Evolutionary conservation across 2,329 filamentous ascomycete species (phyloP), one percentile per base, ranked within the genome.

Genomic region (Pseudogymnoascus sp.): DNA sequence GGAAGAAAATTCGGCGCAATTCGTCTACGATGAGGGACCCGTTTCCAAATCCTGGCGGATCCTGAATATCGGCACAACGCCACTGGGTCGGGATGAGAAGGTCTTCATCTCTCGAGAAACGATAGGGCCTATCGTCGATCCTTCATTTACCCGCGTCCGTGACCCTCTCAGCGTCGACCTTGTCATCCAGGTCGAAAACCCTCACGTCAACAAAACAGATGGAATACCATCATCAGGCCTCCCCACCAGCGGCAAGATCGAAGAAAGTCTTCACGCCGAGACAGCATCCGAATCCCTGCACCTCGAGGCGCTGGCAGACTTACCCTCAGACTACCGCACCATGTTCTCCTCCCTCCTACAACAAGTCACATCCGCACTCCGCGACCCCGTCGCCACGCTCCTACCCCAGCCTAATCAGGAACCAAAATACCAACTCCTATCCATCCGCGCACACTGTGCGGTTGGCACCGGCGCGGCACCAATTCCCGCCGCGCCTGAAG

Each of bases 61-160:
- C 45, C 90, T 89, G 64, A 89, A 90, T 51, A 87, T 96, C 67
- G 92, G 91, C 45, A 90, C 89, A 69, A 83, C 93, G 43, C 84
- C 89, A 0, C 80, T 99, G 3, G 93, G 93, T 3, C 88, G 90
- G 60, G 92, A 98, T 72, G 93, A 98, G 76, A 90, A 88, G 68
- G 86, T 97, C 19, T 90, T 90, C 73, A 84, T 98, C 67, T 83
- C 89, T 57, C 85, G 89, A 23, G 86, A 92, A 65, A 84, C 93
- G 25, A 86, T 92, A 28, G 85, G 89, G 64, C 88, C 90, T 68
- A 83, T 92, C 37, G 84, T 85, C 21, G 93, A 97, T 75, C 90
- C 92, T 13, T 88, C 93, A 64, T 97, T 97, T 74, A 90, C 87
- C 8, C 84, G 90, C 28, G 81, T 93, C 25, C 85, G 90, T 57